Conservation (phyloP, 2,329 filamentous ascomycete genomes). For the Ophiobolus disseminans region DNA sequence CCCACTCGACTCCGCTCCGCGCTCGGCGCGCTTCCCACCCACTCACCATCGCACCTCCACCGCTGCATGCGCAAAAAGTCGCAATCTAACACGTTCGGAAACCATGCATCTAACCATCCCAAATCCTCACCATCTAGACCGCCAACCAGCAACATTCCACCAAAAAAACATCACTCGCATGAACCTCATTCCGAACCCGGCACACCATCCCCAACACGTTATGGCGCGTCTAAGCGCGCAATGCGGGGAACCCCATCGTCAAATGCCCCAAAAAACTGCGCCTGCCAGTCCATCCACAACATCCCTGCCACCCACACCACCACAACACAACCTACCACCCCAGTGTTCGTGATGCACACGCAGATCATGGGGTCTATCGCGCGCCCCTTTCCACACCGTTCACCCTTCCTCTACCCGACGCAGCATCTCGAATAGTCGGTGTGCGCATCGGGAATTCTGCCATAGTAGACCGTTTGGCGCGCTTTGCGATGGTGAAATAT, state of each 20-base stretch:
- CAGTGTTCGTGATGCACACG: neutral
- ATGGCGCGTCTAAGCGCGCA: constrained; percentile 16
- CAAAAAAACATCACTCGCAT: too few species aligned
- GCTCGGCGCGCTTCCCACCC: constrained; percentile 6
- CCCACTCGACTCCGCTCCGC: too few species aligned
- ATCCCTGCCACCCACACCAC: constrained; percentile 5
- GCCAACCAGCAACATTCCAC: too few species aligned
- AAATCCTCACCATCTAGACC: too few species aligned
- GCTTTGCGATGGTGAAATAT: neutral
- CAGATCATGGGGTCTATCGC: constrained; percentile 2
- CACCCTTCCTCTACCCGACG: neutral
- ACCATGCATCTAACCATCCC: too few species aligned
- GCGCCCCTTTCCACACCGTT: constrained; percentile 1
- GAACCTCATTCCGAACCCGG: too few species aligned
- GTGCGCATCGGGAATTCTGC: neutral
- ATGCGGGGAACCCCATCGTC: constrained; percentile 6
- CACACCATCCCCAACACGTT: constrained; percentile 12
- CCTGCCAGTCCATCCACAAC: neutral
- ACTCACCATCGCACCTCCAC: too few species aligned
- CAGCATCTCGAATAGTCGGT: neutral
- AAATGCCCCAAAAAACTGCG: too few species aligned
- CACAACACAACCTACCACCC: neutral
- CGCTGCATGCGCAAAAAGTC: too few species aligned
- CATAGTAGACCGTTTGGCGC: neutral
- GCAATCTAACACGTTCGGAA: too few species aligned